Base-by-base conservation (phyloP, 2,329 filamentous ascomycete genomes). In the Xylariales sp. region DNA sequence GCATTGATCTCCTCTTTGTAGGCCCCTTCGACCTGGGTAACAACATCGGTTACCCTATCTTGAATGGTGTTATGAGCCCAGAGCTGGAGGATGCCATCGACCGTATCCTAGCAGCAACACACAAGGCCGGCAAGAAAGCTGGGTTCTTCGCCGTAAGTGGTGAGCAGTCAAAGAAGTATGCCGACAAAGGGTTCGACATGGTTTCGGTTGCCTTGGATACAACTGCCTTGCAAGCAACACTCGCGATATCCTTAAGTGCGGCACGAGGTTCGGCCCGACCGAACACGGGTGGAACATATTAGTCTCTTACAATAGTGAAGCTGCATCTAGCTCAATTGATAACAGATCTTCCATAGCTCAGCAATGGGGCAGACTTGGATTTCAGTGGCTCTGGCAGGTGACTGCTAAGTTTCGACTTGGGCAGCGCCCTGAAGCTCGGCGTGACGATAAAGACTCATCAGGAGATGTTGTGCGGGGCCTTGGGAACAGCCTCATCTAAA, bases 11-110 rank as follows among this genome's bases (percentile, higher is more conserved):
- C 4, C 61, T 84, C n/a, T 84, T 83, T 54, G 70, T 84, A 34
- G 81, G 81, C 0, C 80, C 81, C 2, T 84, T 82, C 54, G 80
- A 84, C 52, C 66, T 84, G 39, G 82, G 74, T 37, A 80, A 80
- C 56, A 81, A 75, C 50, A 78, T 82, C 33, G 78, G 77, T 1
- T 62, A 75, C 39, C 77, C 83, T 1, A 76, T 87, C 28, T 68
- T 82, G 16, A 66, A 82, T 46, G 75, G 74, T 1, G 72, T 73
- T 35, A 74, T 84, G 51, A 60, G 77, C 47, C 71, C 73, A 0
- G 73, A 80, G 45, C 69, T 86, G 45, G 64, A 76, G 22, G 65
- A 66, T 24, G 82, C 82, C 14, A 76, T 86, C 41, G 68, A 69
- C 33, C 76, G 69, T 46, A 69, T 82, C 34, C 64, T 80, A 8